Evolutionary conservation across 495 filamentous ascomycete species (phyloP).

Genomic region (Tuber brumale): DNA sequence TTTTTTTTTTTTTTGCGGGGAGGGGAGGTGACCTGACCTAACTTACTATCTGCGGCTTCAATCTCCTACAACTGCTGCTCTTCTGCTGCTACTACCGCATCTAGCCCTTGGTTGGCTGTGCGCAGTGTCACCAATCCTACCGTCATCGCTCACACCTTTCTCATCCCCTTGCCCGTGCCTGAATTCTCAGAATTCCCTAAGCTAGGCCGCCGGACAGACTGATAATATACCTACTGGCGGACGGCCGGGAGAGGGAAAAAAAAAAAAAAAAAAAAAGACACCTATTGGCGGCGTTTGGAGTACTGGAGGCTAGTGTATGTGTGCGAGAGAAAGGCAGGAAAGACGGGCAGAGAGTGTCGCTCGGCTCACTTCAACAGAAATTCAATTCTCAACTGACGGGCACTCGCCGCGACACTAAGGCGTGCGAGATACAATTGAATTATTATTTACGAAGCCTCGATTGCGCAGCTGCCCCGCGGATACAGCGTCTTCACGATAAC

Average conservation of each 20-base stretch:
- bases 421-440: conserved; percentile 2
- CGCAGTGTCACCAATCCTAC: conserved; percentile 29
- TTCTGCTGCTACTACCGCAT: conserved; percentile 33
- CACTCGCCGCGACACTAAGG: conserved; percentile 2
- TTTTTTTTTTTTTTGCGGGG: conserved; percentile 35
- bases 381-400: conserved; percentile 6
- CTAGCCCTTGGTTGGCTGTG: conserved; percentile 30
- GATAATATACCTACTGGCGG: neutral
- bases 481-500: neutral
- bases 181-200: neutral
- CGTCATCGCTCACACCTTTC: conserved; percentile 35
- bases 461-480: neutral
- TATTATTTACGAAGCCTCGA: conserved; percentile 5
- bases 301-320: neutral
- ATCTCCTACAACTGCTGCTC: conserved; percentile 23
- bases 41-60: conserved; percentile 21
- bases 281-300: neutral
- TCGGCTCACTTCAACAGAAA: neutral
- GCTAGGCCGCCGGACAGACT: neutral
- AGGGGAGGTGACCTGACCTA: conserved; percentile 34
- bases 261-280: conserved; percentile 7
- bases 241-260: conserved; percentile 1
- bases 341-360: conserved; percentile 5
- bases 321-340: conserved; percentile 6
- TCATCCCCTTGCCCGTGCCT: conserved; percentile 26